Evolutionary conservation across 2,329 filamentous ascomycete species (phyloP), one percentile per base, ranked within the genome.

Genomic region (Ophiostoma ulmi): DNA sequence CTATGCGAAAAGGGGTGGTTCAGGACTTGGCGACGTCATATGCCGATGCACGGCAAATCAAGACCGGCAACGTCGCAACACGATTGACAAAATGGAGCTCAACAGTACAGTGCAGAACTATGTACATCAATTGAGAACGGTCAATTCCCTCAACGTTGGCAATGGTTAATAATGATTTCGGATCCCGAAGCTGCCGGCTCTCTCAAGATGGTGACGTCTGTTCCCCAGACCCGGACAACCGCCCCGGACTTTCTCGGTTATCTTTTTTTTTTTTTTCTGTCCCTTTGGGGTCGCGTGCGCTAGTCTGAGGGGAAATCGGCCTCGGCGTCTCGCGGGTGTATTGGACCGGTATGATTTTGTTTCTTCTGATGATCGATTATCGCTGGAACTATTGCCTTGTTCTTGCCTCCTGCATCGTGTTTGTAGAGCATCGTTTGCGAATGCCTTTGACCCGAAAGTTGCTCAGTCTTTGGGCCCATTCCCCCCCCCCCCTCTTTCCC

Each of bases 261-360:
- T 26, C 26, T 26, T 63, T 63, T 31, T 17, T 48, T 13, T 52
- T 38, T 36, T 39, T n/a, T 26, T 17, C 38, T 22, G 61, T 38
- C 31, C 20, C 10, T 20, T 68, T 65, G 63, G 63, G 58, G 55
- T 68, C 70, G 70, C 69, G 70, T 71, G 70, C 70, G 63, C 70
- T 71, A 71, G 66, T 67, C 35, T n/a, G 35, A 39, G 35, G 63
- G 35, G 63, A 14, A 26, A 58, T 58, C 52, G 55, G 55, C 26
- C 55, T 61, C 55, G 55, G 22, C 4, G 58, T 63, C 26, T 35
- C 11, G 26, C 26, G 26, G 55, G 2, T 35, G 22, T 10, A 20
- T 17, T 65, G 61, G 14, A 17, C 61, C 31, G 11, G 17, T 61
- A 61, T 61, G n/a, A 1, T 31, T n/a, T 0, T 63, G 35, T 63